Evolutionary conservation across 495 filamentous ascomycete genomes (phyloP), one percentile per base, ranked within the genome.

Genomic region (Lasiosphaeria hispida): DNA sequence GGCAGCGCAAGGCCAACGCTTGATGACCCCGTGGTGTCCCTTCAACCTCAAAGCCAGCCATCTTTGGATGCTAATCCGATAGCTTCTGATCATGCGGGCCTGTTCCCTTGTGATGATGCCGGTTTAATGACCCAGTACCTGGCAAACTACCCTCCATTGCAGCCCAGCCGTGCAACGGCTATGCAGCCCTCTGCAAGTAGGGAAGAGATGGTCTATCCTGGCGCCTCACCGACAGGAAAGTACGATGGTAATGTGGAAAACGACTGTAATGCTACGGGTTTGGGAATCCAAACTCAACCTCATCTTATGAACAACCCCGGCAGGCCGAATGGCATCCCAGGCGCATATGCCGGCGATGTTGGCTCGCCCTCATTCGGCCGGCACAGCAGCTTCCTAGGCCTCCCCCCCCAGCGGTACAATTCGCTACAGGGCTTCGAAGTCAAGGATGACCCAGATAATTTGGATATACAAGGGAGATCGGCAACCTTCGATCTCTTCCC

Each of bases 131-230:
- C 68, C 23, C 67, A 69, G 42, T 69, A 70, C 58, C 64, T 80
- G 45, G n/a, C 71, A 14, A 68, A 56, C 57, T 78, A 76, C 42
- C 70, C 72, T 30, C 68, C 70, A 38, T 48, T 80, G 33, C 77
- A 75, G 55, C 72, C 75, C 42, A 70, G 53, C 5, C 66, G 65
- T 35, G 65, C 64, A 33, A 66, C 68, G 60, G 61, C 63, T n/a
- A 49, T 71, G 18, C 75, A 77, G 56, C 70, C 75, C 39, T 51
- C 66, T 44, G 65, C 69, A 33, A 65, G 63, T 44, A 63, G 68
- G 48, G 76, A 79, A 58, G 73, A 67, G 34, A 78, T 80, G 77
- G 61, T 77, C 23, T 80, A 80, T 55, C 74, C 77, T n/a, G 55
- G 34, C 44, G 48, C 59, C 14, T 52, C 72, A n/a, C 10, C 67